These are phyloP conservation scores for Myxozyma melibiosi DNA, from an alignment of 805 yeast species.

Conservation along the genomic window DNA sequence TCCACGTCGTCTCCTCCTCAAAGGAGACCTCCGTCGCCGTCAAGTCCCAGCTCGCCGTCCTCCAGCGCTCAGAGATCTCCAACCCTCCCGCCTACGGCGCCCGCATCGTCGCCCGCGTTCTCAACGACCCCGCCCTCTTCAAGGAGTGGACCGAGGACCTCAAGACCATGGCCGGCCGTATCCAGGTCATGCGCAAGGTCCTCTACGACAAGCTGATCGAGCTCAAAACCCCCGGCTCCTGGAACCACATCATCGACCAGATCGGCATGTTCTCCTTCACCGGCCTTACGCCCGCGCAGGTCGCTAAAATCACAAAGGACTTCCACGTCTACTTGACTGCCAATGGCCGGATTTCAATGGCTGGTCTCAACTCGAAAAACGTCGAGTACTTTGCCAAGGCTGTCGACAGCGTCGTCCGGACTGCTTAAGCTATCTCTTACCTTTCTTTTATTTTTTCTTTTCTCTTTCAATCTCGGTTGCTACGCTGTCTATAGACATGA, in stretches of 20 bases:
- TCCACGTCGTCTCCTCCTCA: conserved; percentile 63
- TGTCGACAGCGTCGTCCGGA: conserved; percentile 51
- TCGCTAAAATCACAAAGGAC: conserved; percentile 67
- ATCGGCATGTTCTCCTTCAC: conserved; percentile 98
- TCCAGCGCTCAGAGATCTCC: conserved; percentile 83
- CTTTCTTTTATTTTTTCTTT: neutral
- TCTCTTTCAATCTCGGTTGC: too few relatives aligned
- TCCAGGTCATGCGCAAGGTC: conserved; percentile 71
- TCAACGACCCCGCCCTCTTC: conserved; percentile 66
- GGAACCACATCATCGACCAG: conserved; percentile 90
- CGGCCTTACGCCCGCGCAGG: conserved; percentile 78
- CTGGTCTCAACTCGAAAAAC: conserved; percentile 83
- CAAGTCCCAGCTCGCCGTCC: conserved; percentile 70
- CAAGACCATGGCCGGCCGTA: conserved; percentile 83
- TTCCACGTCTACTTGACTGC: conserved; percentile 81
- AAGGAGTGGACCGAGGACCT: conserved; percentile 83
- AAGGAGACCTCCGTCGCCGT: conserved; percentile 57
- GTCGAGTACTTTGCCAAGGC: conserved; percentile 77
- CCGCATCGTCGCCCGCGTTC: conserved; percentile 76
- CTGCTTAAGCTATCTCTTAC: conserved; percentile 2
- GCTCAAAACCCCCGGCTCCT: conserved; percentile 80
- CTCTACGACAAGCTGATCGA: conserved; percentile 62
- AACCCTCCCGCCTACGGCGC: conserved; percentile 97
- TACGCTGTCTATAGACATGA: too few relatives aligned
- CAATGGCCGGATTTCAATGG: conserved; percentile 90